A percentile compares a stretch with the other conserved stretches of the same genome.
Evolutionary conservation across 331 rosid genomes (phyloP).

Genomic region (Malus hybrid): DNA sequence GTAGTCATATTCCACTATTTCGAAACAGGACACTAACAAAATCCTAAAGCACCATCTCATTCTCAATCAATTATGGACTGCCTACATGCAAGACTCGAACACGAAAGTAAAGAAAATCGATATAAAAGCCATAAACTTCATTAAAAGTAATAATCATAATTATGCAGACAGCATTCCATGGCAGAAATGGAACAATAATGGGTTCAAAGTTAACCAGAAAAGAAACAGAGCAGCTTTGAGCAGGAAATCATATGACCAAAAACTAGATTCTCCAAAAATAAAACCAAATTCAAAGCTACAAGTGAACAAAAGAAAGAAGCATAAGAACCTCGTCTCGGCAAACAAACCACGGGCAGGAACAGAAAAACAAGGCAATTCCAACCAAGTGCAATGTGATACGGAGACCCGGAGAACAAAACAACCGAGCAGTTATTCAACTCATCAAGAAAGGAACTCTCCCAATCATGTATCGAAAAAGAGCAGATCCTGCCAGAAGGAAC

Average conservation of each 20-base stretch:
- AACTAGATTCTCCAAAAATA: background rate
- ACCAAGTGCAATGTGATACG: slow-evolving; percentile 3
- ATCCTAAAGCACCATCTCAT: background rate
- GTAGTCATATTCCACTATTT: background rate
- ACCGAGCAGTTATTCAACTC: slow-evolving; percentile 23
- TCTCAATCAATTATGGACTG: background rate
- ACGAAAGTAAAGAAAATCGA: background rate
- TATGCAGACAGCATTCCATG: background rate
- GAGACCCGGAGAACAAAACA: slow-evolving; percentile 9
- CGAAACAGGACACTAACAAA: background rate
- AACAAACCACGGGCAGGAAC: slow-evolving; percentile 33
- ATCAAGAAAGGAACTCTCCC: slow-evolving; percentile 22
- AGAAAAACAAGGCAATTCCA: slow-evolving; percentile 19
- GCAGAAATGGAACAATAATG: background rate
- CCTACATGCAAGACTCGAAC: background rate
- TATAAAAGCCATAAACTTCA: background rate
- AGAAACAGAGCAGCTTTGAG: background rate
- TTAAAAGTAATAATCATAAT: background rate
- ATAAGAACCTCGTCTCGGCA: slow-evolving; percentile 25
- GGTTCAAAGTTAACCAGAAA: background rate
- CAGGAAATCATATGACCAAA: background rate
- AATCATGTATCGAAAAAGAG: background rate
- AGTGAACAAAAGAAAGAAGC: background rate
- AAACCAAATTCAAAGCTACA: background rate
- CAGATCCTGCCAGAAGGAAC: slow-evolving; percentile 14